phyloP scores from a whole-genome alignment of 179 eudicot species.

The Nepenthes alata region DNA sequence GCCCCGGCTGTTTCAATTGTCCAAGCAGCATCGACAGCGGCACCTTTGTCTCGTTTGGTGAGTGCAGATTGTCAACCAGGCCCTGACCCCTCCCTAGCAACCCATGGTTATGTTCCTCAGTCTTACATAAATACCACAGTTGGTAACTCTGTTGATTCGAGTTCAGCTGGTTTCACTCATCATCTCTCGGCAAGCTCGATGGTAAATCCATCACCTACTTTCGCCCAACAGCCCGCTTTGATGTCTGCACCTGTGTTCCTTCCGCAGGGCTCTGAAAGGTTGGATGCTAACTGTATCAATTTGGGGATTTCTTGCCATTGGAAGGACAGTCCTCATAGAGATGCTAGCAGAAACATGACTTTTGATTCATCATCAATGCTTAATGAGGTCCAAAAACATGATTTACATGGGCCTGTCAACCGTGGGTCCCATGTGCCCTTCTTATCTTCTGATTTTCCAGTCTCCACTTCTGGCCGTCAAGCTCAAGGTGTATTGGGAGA shows the following conservation, averaged over 20 bases:
- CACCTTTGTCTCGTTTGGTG: constrained; percentile 47
- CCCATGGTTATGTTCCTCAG: constrained; percentile 39
- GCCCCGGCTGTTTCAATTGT: constrained; percentile 44
- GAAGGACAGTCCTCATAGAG: constrained; percentile 37
- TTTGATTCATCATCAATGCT: constrained; percentile 27
- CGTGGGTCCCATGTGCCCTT: constrained; percentile 14
- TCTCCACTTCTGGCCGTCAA: constrained; percentile 47
- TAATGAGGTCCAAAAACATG: constrained; percentile 26
- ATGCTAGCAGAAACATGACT: constrained; percentile 27
- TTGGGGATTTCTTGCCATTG: constrained; percentile 35
- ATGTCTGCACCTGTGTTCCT: constrained; percentile 25
- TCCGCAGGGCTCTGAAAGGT: constrained; percentile 26
- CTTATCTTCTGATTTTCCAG: constrained; percentile 20
- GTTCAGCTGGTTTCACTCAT: constrained; percentile 16
- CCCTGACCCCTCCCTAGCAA: constrained; percentile 44
- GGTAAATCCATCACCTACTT: constrained; percentile 28
- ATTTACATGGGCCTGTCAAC: constrained; percentile 27
- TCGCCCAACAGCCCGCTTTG: constrained; percentile 30
- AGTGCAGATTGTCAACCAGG: constrained; percentile 75
- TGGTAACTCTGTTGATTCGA: constrained; percentile 25
- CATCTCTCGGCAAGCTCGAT: constrained; percentile 19
- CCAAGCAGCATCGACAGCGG: constrained; percentile 29
- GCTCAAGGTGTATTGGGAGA: constrained; percentile 33
- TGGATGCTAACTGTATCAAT: constrained; percentile 24
- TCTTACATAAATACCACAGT: constrained; percentile 71